These are phyloP conservation scores for Candida saitoana DNA, from an alignment of 805 yeast genomes.

Conservation along the genomic window DNA sequence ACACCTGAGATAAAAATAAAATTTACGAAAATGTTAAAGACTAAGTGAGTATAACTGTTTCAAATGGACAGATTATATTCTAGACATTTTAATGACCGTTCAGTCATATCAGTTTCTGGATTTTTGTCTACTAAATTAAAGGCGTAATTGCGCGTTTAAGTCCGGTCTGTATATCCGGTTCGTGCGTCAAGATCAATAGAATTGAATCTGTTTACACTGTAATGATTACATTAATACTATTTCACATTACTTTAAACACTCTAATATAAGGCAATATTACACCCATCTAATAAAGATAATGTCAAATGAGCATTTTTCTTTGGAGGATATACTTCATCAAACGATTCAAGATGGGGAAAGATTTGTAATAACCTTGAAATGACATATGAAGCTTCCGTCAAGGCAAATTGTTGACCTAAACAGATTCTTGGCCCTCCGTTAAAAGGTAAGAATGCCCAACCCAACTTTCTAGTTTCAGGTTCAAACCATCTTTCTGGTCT, in stretches of 20 bases:
- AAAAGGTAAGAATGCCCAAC: slow-evolving; percentile 36
- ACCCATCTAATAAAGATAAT: slow-evolving; percentile 15
- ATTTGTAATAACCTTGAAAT: slow-evolving; percentile 25
- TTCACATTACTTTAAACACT: background rate
- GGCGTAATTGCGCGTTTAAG: too few species aligned
- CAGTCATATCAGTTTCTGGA: too few species aligned
- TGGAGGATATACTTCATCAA: slow-evolving; percentile 13
- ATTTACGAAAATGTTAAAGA: too few species aligned
- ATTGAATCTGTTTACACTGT: too few species aligned
- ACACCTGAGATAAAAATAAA: too few species aligned
- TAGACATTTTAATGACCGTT: too few species aligned
- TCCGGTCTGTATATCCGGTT: too few species aligned
- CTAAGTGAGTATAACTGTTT: too few species aligned
- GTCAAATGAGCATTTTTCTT: slow-evolving; percentile 18
- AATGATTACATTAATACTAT: too few species aligned
- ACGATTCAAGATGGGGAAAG: slow-evolving; percentile 21
- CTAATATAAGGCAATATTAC: slow-evolving; percentile 5
- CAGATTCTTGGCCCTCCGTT: slow-evolving; percentile 38
- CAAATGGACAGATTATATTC: too few species aligned
- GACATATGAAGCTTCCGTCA: slow-evolving; percentile 33
- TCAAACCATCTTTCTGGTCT: slow-evolving; percentile 32
- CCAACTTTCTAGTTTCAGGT: slow-evolving; percentile 21
- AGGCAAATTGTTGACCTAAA: slow-evolving; percentile 39
- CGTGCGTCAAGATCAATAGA: too few species aligned
- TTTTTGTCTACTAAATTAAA: too few species aligned